Evolutionary conservation across 345 rosid genomes (phyloP), one percentile per base, ranked within the genome.

Genomic region (Eucalyptus sp.): DNA sequence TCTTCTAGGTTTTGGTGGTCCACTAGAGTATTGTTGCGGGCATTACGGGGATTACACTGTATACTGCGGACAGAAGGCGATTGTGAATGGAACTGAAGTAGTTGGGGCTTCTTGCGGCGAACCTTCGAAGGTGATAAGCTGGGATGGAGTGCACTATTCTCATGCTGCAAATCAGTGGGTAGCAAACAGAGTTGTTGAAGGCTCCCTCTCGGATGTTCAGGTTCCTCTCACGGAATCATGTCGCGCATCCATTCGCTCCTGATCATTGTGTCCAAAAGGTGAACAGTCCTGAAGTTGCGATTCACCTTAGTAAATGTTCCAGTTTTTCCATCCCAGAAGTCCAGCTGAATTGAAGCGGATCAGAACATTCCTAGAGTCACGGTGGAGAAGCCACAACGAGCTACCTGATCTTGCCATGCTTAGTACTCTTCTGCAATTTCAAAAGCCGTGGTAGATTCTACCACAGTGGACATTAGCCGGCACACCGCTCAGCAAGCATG

Each of bases 131-230:
- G 93, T 87, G 58, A 89, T 92, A 54, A 94, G 93, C 89, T 94
- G 94, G 94, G 97, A 95, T 48, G 96, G 97, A 9, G 94, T 92
- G 12, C 95, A 95, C 68, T 91, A 92, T 89, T 81, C 94, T n/a
- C 89, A 95, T 90, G 92, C 94, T 87, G 98, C 98, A 76, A 96
- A 92, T 92, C 93, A 88, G 58, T 94, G 98, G 94, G 94, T 96
- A 81, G 97, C 99, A 68, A 93, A 91, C 76, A 96, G 91, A 66
- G 93, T 95, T n/a, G 93, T 93, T 48, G 89, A 90, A 3, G 98
- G 99, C 66, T 91, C 94, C 10, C 88, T 94, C 81, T 91, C 94
- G 3, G 96, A 97, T 64, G 97, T 96, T 20, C 95, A 90, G 29
- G 87, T 93, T 88, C 96, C 96, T 29, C 85, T 95, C 60, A 91